phyloP scores from a whole-genome alignment of 768 basidiomycete species.

The Hypholoma fasciculare region DNA sequence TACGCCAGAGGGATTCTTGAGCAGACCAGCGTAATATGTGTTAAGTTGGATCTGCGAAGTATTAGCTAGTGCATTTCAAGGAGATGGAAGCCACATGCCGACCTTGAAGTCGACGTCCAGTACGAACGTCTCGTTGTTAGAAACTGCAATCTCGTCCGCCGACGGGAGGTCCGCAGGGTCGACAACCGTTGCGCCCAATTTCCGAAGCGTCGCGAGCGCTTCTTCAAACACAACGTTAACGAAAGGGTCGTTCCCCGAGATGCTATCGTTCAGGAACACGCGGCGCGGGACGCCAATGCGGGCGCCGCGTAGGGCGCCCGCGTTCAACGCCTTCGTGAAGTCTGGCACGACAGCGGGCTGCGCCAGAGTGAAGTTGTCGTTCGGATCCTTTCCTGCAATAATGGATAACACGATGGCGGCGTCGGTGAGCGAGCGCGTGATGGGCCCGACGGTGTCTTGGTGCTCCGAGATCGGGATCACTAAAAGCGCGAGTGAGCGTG shows the following conservation, averaged over 20 bases:
- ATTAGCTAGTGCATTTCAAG: background rate
- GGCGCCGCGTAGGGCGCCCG: slow-evolving; percentile 45
- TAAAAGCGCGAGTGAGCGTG: slow-evolving; percentile 13
- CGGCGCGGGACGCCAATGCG: slow-evolving; percentile 54
- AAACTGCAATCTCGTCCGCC: slow-evolving; percentile 44
- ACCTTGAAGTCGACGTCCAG: slow-evolving; percentile 26
- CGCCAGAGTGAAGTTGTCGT: slow-evolving; percentile 52
- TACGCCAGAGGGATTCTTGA: slow-evolving; percentile 2
- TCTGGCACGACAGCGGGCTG: slow-evolving; percentile 55
- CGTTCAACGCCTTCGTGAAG: slow-evolving; percentile 50
- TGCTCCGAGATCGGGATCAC: slow-evolving; percentile 56
- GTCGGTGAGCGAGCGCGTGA: slow-evolving; percentile 52
- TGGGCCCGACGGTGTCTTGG: slow-evolving; percentile 60
- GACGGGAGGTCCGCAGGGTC: slow-evolving; percentile 65
- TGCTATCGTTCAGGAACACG: slow-evolving; percentile 31
- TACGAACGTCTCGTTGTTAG: slow-evolving; percentile 55
- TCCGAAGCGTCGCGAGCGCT: slow-evolving; percentile 33
- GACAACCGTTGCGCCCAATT: slow-evolving; percentile 50
- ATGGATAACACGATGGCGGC: slow-evolving; percentile 53
- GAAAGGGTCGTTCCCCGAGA: slow-evolving; percentile 12
- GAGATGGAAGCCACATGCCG: background rate
- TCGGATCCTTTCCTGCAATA: slow-evolving; percentile 54
- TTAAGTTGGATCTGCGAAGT: background rate
- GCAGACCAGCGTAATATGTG: background rate
- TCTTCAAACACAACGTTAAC: slow-evolving; percentile 37